Conservation (phyloP, 495 filamentous ascomycete genomes). For the Penicillium soppii region DNA sequence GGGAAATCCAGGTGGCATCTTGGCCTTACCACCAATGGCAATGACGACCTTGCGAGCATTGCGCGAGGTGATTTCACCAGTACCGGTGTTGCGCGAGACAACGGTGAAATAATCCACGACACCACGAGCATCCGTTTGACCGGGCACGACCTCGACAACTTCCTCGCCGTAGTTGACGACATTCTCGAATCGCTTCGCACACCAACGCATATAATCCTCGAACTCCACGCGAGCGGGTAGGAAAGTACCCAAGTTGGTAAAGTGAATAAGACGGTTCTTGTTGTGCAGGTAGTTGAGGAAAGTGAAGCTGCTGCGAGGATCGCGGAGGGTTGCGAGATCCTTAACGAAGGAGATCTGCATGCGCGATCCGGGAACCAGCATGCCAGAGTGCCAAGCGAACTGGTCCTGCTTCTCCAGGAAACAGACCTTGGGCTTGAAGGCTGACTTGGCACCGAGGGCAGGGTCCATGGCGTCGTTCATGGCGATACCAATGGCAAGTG, state of each 20-base stretch:
- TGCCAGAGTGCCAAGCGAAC: conserved; percentile 92
- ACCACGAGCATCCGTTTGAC: conserved; percentile 32
- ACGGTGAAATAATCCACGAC: conserved; percentile 56
- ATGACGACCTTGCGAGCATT: conserved; percentile 80
- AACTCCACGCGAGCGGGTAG: conserved; percentile 84
- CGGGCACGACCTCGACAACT: conserved; percentile 56
- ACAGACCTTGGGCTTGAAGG: conserved; percentile 62
- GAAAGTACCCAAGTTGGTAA: conserved; percentile 89
- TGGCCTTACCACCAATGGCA: conserved; percentile 78
- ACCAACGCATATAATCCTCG: conserved; percentile 95
- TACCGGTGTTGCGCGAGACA: conserved; percentile 49
- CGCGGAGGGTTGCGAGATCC: conserved; percentile 84
- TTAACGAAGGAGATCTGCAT: conserved; percentile 99
- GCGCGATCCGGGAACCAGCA: conserved; percentile 87
- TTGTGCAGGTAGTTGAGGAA: conserved; percentile 91
- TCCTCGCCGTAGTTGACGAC: conserved; percentile 77
- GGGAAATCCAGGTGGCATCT: conserved; percentile 68
- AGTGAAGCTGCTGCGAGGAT: conserved; percentile 88
- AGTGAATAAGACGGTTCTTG: conserved; percentile 76
- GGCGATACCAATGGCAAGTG: conserved; percentile 88
- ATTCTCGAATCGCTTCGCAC: conserved; percentile 75
- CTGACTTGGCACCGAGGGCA: conserved; percentile 23
- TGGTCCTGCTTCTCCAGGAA: conserved; percentile 82
- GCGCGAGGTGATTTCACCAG: conserved; percentile 51
- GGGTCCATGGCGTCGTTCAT: conserved; percentile 67